Evolutionary conservation across 2,329 filamentous ascomycete species (phyloP).

Genomic region (Aspergillus novofumigatus): DNA sequence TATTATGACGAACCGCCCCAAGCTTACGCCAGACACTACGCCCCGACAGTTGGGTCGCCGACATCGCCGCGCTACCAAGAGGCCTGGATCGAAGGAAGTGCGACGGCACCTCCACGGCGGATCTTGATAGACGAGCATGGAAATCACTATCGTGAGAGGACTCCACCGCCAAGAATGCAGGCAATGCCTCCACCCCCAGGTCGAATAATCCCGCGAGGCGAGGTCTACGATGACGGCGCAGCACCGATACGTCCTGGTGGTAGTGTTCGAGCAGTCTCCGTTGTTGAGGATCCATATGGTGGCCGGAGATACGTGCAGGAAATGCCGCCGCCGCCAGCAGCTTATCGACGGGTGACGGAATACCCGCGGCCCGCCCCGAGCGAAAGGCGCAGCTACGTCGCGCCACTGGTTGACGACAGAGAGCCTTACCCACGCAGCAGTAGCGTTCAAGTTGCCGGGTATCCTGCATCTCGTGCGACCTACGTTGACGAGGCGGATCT

Average conservation of each 20-base stretch:
- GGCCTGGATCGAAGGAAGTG: slow-evolving; percentile 39
- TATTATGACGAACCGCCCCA: slow-evolving; percentile 38
- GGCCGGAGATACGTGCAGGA: slow-evolving; percentile 41
- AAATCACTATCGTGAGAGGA: slow-evolving; percentile 67
- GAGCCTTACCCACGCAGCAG: slow-evolving; percentile 33
- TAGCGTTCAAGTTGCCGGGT: slow-evolving; percentile 42
- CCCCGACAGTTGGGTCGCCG: slow-evolving; percentile 35
- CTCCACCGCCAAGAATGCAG: slow-evolving; percentile 36
- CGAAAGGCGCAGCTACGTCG: slow-evolving; percentile 30
- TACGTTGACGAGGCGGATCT: slow-evolving; percentile 64
- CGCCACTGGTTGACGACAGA: slow-evolving; percentile 29
- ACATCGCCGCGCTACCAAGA: slow-evolving; percentile 35
- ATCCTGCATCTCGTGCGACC: slow-evolving; percentile 31
- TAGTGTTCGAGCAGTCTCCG: slow-evolving; percentile 38
- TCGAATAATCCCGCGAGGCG: slow-evolving; percentile 27
- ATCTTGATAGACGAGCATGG: slow-evolving; percentile 81
- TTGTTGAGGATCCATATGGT: slow-evolving; percentile 40
- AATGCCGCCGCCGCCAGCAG: slow-evolving; percentile 40
- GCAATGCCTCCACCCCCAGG: slow-evolving; percentile 31
- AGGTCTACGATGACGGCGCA: slow-evolving; percentile 32
- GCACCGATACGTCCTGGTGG: slow-evolving; percentile 23
- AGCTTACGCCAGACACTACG: slow-evolving; percentile 30
- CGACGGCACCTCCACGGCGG: slow-evolving; percentile 55
- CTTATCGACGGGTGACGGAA: slow-evolving; percentile 40
- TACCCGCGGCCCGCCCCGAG: slow-evolving; percentile 27